phyloP scores from a whole-genome alignment of 371 early-diverging fungal genomes.

The Mortierella sp. region DNA sequence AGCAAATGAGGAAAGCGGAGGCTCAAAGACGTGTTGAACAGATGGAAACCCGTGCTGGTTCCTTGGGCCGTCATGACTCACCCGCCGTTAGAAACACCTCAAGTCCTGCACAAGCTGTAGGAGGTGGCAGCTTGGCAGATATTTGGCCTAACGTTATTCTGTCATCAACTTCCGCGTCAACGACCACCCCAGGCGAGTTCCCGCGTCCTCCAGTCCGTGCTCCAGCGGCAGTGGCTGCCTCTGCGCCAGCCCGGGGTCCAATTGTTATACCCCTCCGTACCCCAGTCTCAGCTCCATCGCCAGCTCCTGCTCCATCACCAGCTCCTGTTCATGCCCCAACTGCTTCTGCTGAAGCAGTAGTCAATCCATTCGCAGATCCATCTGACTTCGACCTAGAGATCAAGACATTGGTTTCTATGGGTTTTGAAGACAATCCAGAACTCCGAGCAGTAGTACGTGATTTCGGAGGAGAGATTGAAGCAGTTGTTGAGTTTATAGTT shows the following conservation, averaged over 20 bases:
- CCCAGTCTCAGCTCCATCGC: constrained; percentile 7
- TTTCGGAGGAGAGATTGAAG: constrained; percentile 49
- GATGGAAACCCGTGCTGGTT: constrained; percentile 8
- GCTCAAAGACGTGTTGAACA: constrained; percentile 20
- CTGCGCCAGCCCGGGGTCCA: background rate
- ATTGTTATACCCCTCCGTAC: background rate
- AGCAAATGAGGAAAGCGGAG: background rate
- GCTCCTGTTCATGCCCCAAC: background rate
- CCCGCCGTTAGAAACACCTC: background rate
- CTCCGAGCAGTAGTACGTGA: constrained; percentile 34
- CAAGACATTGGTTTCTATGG: constrained; percentile 33
- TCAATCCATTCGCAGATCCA: constrained; percentile 42
- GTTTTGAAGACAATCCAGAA: constrained; percentile 31
- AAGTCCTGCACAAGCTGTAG: background rate
- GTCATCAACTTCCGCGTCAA: background rate
- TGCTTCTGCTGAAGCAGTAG: background rate
- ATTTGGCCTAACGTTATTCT: constrained; percentile 10
- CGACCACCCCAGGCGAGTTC: constrained; percentile 32
- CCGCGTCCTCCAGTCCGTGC: constrained; percentile 17
- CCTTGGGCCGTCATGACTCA: constrained; percentile 8
- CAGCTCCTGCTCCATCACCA: constrained; percentile 4
- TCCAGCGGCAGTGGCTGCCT: background rate
- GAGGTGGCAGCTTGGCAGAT: constrained; percentile 15
- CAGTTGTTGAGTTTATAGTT: constrained; percentile 38
- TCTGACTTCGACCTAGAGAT: constrained; percentile 47